A percentile compares a stretch with the other conserved stretches of the same genome.
Conservation (phyloP, 192 early-diverging fungal species). For the Coemansia sp. region DNA sequence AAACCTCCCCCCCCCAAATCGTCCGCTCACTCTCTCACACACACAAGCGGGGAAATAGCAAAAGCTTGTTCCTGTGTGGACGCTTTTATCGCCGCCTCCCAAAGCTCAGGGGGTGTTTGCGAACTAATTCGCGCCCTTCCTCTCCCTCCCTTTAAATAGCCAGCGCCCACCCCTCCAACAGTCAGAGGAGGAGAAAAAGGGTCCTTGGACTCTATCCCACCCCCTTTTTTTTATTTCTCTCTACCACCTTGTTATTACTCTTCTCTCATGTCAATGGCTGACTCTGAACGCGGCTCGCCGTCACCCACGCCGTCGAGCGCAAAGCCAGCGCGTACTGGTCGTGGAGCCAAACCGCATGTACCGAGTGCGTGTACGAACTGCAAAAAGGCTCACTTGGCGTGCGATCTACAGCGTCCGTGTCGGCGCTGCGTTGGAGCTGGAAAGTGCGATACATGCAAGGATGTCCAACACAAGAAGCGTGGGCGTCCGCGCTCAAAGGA, state of each 20-base stretch:
- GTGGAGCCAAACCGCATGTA: constrained; percentile 71
- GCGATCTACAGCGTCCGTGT: constrained; percentile 87
- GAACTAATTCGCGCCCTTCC: not conserved
- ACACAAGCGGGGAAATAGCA: constrained; percentile 1
- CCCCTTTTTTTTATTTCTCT: not conserved
- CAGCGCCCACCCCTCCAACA: not conserved
- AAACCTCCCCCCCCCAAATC: not conserved
- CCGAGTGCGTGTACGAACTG: constrained; percentile 89
- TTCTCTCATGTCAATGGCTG: not conserved
- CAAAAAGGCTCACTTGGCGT: constrained; percentile 85
- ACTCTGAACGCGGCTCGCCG: not conserved
- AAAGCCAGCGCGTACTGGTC: constrained; percentile 23
- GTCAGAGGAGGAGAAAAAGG: not conserved
- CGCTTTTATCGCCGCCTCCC: not conserved
- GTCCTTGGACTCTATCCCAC: not conserved
- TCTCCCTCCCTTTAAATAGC: not conserved
- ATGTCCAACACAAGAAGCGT: constrained; percentile 87
- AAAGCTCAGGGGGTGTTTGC: not conserved
- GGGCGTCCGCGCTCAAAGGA: constrained; percentile 80
- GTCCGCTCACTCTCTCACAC: not conserved
- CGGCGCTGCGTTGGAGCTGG: constrained; percentile 73
- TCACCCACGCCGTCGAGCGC: constrained; percentile 2
- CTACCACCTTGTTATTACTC: not conserved
- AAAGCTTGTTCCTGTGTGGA: not conserved
- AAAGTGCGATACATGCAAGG: constrained; percentile 79